These are phyloP conservation scores for Metschnikowia picachoensis DNA, from an alignment of 805 yeast genomes.

Conservation along the genomic window DNA sequence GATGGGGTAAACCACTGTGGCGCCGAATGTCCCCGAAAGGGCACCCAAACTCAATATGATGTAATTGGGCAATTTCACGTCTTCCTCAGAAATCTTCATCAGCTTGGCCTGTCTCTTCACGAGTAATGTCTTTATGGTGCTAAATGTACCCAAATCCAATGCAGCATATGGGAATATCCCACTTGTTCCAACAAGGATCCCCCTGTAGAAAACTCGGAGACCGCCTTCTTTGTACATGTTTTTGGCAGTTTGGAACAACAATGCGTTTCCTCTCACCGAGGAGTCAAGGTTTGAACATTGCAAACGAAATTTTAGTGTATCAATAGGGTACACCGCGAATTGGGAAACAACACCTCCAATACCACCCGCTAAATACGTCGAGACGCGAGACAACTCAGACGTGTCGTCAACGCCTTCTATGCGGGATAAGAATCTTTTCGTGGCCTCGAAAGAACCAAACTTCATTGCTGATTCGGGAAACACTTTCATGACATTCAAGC, in stretches of 20 bases:
- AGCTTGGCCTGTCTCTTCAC: conserved; percentile 57
- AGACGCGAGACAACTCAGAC: conserved; percentile 61
- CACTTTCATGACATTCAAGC: conserved; percentile 86
- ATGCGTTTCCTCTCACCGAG: conserved; percentile 53
- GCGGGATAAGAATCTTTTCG: conserved; percentile 67
- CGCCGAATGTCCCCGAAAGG: conserved; percentile 91
- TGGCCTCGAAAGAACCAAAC: conserved; percentile 90
- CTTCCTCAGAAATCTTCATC: conserved; percentile 45
- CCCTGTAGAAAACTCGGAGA: conserved; percentile 72
- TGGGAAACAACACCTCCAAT: conserved; percentile 94
- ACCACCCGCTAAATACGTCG: conserved; percentile 94
- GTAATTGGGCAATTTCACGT: conserved; percentile 72
- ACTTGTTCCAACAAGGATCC: conserved; percentile 83
- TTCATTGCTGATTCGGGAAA: conserved; percentile 98
- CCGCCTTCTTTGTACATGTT: conserved; percentile 84
- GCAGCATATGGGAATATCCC: conserved; percentile 99
- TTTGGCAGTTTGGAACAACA: conserved; percentile 64
- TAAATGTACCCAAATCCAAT: conserved; percentile 87
- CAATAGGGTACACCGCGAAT: conserved; percentile 90
- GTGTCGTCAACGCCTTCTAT: conserved; percentile 75
- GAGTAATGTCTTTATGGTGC: conserved; percentile 77
- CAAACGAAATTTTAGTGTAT: conserved; percentile 86
- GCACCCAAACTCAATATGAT: conserved; percentile 92
- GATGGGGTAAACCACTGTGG: conserved; percentile 90
- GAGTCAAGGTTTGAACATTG: conserved; percentile 86